Evolutionary conservation across 2,329 filamentous ascomycete species (phyloP), one percentile per base, ranked within the genome.

Genomic region (Claviceps pazoutovae): DNA sequence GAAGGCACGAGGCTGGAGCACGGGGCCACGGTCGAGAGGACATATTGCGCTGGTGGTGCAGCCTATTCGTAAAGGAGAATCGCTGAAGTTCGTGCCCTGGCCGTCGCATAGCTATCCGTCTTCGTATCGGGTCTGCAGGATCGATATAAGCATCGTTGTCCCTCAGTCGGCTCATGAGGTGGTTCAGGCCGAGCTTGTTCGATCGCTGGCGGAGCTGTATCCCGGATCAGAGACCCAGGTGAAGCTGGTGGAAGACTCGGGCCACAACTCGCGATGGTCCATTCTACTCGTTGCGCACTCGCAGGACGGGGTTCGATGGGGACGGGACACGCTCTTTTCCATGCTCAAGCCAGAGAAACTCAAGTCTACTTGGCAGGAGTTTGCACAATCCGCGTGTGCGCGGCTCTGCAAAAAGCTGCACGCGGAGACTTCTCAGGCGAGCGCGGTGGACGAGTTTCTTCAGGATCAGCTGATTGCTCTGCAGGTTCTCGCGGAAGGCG

Each of bases 401-500:
- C 68, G 65, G n/a, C 62, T 81, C 3, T 71, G 72, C 43, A 64
- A 62, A 46, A 67, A 69, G 3, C 64, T 82, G 19, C 66, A 67
- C 51, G 61, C 66, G 2, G 76, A 80, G 56, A 63, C 76, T 1
- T 59, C 60, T 7, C 58, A 65, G 1, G 66, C 70, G 2, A 72
- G 76, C 0, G 67, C 72, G 2, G 73, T 79, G 6, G 80, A 83
- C 55, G 69, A 75, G 56, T 71, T 74, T 58, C 66, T 83, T 14
- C 78, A 82, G 62, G 80, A 83, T 61, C 80, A 83, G 61, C 58
- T 83, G 23, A 66, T 82, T 3, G 67, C 79, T 17, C 80, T 82
- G 58, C 79, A 83, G 61, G 75, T 75, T 4, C 64, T 83, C 9
- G 74, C 76, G 1, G 68, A 73, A 13, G 78, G 76, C 0, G 66